Conservation (phyloP, 2,329 filamentous ascomycete species). For the Mycogone perniciosa region DNA sequence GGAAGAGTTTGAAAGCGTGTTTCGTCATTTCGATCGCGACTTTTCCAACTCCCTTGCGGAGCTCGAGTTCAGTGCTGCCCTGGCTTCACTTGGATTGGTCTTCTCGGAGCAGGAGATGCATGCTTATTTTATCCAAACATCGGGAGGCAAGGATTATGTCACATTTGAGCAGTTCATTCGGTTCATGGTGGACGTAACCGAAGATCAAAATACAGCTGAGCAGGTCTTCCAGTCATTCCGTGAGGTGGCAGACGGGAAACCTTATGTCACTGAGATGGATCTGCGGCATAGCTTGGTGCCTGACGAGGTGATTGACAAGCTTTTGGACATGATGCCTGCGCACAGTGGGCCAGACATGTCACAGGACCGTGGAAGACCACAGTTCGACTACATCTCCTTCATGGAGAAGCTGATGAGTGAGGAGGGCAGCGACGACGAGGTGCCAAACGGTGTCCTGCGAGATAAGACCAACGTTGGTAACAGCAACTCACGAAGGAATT, state of each 20-base stretch:
- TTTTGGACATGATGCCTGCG: constrained; percentile 77
- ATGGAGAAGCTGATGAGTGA: constrained; percentile 78
- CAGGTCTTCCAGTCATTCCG: constrained; percentile 97
- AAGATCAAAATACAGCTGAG: constrained; percentile 97
- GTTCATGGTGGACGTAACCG: constrained; percentile 98
- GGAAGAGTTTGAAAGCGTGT: constrained; percentile 97
- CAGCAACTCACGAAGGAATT: constrained; percentile 27
- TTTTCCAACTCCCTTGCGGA: constrained; percentile 85
- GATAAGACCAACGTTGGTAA: constrained; percentile 30
- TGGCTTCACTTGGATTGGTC: constrained; percentile 90
- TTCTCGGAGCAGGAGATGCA: constrained; percentile 99
- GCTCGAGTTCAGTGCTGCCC: constrained; percentile 89
- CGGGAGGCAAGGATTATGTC: constrained; percentile 68
- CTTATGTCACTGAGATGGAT: constrained; percentile 97
- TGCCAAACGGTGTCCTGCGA: constrained; percentile 26
- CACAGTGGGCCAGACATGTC: constrained; percentile 82
- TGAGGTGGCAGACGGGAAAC: constrained; percentile 96
- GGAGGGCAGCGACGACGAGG: constrained; percentile 23
- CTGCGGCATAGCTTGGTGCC: constrained; percentile 90
- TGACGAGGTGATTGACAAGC: constrained; percentile 92
- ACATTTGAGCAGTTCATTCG: constrained; percentile 98
- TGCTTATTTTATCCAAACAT: constrained; percentile 85
- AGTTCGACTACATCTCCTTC: constrained; percentile 95
- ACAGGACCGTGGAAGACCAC: constrained; percentile 74
- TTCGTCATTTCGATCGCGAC: constrained; percentile 95